Evolutionary conservation across 208 protist species (phyloP).

Genomic region (Crithidia acanthocephali): DNA sequence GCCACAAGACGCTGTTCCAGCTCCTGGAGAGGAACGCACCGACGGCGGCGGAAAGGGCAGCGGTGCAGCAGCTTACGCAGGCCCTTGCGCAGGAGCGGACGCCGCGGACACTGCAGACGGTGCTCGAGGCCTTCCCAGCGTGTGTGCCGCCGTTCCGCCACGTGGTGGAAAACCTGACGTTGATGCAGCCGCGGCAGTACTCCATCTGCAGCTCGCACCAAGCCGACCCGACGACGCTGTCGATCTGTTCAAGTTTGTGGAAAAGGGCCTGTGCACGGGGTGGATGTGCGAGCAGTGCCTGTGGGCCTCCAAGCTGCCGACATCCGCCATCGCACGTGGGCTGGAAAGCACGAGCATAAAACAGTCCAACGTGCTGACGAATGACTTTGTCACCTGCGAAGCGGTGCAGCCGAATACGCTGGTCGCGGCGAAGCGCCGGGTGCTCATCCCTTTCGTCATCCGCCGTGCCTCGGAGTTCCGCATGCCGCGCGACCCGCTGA

Average conservation of each 20-base stretch:
- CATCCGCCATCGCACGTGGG: not conserved
- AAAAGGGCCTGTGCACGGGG: conserved; percentile 64
- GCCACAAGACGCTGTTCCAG: conserved; percentile 31
- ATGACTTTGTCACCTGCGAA: not conserved
- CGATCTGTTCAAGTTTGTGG: conserved; percentile 85
- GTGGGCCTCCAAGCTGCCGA: conserved; percentile 26
- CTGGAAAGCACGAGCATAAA: not conserved
- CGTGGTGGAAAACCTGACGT: conserved; percentile 68
- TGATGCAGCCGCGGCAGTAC: conserved; percentile 89
- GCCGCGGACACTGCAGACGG: conserved; percentile 26
- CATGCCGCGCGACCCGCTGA: conserved; percentile 51
- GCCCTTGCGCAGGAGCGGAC: conserved; percentile 6
- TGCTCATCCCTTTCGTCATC: conserved; percentile 39
- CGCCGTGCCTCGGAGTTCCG: conserved; percentile 56
- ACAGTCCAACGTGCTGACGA: not conserved
- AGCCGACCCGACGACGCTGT: conserved; percentile 48
- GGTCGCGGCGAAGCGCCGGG: conserved; percentile 26
- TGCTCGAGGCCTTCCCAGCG: conserved; percentile 33
- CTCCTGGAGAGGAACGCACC: conserved; percentile 27
- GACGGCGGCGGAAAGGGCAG: conserved; percentile 12
- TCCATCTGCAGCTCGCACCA: conserved; percentile 84
- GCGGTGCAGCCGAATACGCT: conserved; percentile 6
- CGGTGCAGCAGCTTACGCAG: conserved; percentile 18
- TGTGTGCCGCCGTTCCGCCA: conserved; percentile 49
- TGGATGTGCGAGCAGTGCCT: conserved; percentile 62